Evolutionary conservation across 441 rosid species (phyloP).

Genomic region (Arabidopsis hybrid): DNA sequence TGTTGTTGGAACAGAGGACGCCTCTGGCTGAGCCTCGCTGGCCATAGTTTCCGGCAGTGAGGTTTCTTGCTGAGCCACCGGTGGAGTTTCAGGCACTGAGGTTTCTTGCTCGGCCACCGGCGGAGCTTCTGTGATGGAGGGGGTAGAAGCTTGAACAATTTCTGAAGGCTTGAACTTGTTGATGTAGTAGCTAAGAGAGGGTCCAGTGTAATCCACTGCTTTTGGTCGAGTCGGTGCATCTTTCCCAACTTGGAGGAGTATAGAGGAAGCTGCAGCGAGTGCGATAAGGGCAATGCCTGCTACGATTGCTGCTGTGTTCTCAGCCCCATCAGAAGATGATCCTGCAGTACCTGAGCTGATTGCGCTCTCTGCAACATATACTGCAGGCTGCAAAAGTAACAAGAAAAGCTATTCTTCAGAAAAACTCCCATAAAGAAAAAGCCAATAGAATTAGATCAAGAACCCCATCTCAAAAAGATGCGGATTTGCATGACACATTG

Average conservation of each 20-base stretch:
- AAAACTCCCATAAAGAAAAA: background rate
- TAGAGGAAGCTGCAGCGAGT: constrained; percentile 72
- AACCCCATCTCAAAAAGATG: background rate
- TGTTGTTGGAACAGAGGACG: constrained; percentile 45
- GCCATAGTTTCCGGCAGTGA: constrained; percentile 53
- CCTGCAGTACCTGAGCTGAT: constrained; percentile 90
- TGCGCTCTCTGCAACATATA: constrained; percentile 87
- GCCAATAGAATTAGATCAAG: constrained; percentile 1
- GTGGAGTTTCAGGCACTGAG: constrained; percentile 51
- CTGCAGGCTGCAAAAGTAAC: constrained; percentile 65
- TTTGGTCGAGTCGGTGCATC: constrained; percentile 51
- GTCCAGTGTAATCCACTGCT: constrained; percentile 69
- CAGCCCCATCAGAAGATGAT: constrained; percentile 74
- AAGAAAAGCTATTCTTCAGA: constrained; percentile 17
- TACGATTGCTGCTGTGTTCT: constrained; percentile 69
- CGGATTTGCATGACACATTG: background rate
- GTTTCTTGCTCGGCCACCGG: constrained; percentile 44
- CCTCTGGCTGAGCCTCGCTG: constrained; percentile 57
- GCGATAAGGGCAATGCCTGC: constrained; percentile 68
- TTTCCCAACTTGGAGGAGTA: constrained; percentile 75
- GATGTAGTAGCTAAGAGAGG: constrained; percentile 85
- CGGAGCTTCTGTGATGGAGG: constrained; percentile 50
- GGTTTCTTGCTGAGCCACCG: constrained; percentile 49
- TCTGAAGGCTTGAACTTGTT: constrained; percentile 80
- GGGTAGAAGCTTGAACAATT: constrained; percentile 58